phyloP scores from a whole-genome alignment of 2,329 filamentous ascomycete genomes.

The Dothideomycetidae sp. region DNA sequence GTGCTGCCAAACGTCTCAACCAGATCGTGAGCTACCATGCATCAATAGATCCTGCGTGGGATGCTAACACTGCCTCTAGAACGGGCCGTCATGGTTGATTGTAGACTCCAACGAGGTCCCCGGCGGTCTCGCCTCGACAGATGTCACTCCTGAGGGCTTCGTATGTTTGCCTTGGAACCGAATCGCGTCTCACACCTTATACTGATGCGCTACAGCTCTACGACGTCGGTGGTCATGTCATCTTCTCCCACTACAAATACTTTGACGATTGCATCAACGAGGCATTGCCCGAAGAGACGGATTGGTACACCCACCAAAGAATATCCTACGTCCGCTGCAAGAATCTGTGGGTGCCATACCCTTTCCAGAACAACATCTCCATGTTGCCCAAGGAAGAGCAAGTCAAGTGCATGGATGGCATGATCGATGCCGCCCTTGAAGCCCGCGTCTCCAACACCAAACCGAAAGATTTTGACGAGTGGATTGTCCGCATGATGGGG shows the following conservation, averaged over 20 bases:
- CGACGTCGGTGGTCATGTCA: conserved; percentile 95
- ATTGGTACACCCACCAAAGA: conserved; percentile 97
- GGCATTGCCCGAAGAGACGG: conserved; percentile 80
- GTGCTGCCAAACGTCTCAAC: conserved; percentile 93
- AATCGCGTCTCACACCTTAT: conserved; percentile 10
- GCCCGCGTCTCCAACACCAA: conserved; percentile 76
- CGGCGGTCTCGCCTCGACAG: conserved; percentile 89
- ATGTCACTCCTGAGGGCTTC: conserved; percentile 90
- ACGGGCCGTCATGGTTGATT: conserved; percentile 90
- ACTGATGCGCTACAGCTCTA: conserved; percentile 52
- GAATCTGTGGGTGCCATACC: conserved; percentile 92
- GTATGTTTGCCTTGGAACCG: too few relatives aligned
- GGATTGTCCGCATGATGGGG: conserved; percentile 89
- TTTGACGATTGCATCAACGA: conserved; percentile 98
- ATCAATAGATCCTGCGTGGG: too few relatives aligned
- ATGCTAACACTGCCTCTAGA: conserved; percentile 36
- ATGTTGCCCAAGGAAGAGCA: conserved; percentile 96
- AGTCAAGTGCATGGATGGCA: conserved; percentile 81
- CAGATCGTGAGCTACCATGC: conserved; percentile 57
- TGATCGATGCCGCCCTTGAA: conserved; percentile 89
- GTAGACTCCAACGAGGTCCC: conserved; percentile 83
- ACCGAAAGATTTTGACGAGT: conserved; percentile 95
- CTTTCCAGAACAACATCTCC: conserved; percentile 99
- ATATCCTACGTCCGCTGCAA: conserved; percentile 99
- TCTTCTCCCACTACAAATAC: conserved; percentile 99